Percentiles rank a stretch among this genome's conserved stretches.
phyloP scores from a whole-genome alignment of 179 eudicot species.

The Gypsophila paniculata region DNA sequence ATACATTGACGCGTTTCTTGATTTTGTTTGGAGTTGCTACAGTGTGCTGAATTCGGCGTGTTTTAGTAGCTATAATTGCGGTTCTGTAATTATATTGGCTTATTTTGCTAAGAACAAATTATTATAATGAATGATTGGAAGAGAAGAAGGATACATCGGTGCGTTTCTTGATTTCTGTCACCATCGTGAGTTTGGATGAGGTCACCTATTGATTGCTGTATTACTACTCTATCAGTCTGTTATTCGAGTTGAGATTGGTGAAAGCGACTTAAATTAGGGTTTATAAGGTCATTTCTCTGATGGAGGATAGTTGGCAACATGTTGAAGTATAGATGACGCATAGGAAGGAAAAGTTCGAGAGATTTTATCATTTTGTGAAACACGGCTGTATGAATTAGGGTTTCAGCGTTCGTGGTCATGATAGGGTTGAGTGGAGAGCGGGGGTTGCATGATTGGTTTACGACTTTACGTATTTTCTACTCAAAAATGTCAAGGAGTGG shows the following conservation, averaged over 20 bases:
- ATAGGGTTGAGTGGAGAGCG: neutral
- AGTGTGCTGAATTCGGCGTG: neutral
- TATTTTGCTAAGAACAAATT: too few species aligned
- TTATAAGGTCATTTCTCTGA: neutral
- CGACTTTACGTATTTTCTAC: neutral
- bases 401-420: neutral
- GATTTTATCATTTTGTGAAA: neutral
- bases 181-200: neutral
- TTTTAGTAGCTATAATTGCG: neutral
- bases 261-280: neutral
- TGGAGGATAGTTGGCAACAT: neutral
- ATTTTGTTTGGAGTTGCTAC: too few species aligned
- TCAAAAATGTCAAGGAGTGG: neutral
- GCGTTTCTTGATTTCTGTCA: neutral
- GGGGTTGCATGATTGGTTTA: neutral
- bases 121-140: too few species aligned
- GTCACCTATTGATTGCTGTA: neutral
- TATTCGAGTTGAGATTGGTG: neutral
- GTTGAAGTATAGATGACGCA: neutral
- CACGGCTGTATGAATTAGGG: neutral
- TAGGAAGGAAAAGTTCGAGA: neutral
- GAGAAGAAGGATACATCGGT: too few species aligned
- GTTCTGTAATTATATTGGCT: neutral
- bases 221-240: neutral
- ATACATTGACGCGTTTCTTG: neutral